phyloP scores from a whole-genome alignment of 148 eudicot genomes.

The Silene latifolia region DNA sequence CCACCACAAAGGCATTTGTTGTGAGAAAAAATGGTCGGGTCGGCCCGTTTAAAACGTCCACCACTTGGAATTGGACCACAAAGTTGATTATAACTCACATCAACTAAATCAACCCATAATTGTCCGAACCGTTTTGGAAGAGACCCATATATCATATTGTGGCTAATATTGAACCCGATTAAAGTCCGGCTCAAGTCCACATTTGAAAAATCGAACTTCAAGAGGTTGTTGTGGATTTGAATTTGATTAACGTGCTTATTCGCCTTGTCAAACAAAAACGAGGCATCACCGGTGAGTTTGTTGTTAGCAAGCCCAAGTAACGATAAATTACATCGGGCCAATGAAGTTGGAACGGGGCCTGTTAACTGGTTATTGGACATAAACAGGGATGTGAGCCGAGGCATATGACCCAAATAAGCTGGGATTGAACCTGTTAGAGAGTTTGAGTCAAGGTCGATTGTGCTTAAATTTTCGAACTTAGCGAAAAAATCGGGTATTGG shows the following conservation, averaged over 20 bases:
- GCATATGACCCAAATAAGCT: conserved; percentile 23
- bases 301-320: conserved; percentile 26
- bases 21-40: conserved; percentile 3
- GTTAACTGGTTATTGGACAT: conserved; percentile 36
- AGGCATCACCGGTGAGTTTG: conserved; percentile 37
- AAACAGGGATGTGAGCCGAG: background rate
- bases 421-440: conserved; percentile 41
- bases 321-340: conserved; percentile 15
- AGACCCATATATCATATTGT: conserved; percentile 42
- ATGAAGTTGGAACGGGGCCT: conserved; percentile 32
- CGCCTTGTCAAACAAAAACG: conserved; percentile 35
- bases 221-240: conserved; percentile 13
- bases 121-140: conserved; percentile 26
- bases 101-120: conserved; percentile 21
- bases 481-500: conserved; percentile 20
- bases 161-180: conserved; percentile 26
- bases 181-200: conserved; percentile 18
- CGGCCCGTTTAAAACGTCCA: conserved; percentile 16
- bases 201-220: conserved; percentile 33
- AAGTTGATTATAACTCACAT: conserved; percentile 44
- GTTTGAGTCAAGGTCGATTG: conserved; percentile 16
- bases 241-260: background rate
- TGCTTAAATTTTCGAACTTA: background rate
- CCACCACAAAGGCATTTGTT: conserved; percentile 13
- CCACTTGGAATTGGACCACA: conserved; percentile 43